Conservation (phyloP, 2,329 filamentous ascomycete species). For the Curvularia sp. region DNA sequence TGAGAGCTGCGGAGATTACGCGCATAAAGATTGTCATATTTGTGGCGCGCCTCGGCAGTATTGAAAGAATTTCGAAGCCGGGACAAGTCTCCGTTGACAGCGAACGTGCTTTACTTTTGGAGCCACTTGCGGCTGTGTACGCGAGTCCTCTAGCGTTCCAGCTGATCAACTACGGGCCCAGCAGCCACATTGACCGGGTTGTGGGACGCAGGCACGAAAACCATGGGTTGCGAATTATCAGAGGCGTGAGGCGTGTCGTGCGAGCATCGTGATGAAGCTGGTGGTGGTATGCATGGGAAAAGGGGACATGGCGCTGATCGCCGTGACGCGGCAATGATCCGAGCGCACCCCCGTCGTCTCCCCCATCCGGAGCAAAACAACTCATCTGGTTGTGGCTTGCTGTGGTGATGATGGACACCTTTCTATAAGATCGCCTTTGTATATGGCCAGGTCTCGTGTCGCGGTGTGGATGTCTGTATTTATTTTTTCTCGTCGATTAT, state of each 20-base stretch:
- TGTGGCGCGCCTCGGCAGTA: conserved; percentile 23
- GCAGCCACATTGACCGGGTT: conserved; percentile 18
- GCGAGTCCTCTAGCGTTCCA: conserved; percentile 2
- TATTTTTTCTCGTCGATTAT: background rate
- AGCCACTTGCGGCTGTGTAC: conserved; percentile 1
- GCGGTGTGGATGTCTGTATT: background rate
- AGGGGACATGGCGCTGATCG: conserved; percentile 9
- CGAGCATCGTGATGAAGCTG: conserved; percentile 23
- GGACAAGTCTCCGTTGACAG: conserved; percentile 4
- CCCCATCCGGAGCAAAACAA: background rate
- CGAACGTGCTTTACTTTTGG: conserved; percentile 2
- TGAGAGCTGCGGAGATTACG: conserved; percentile 26
- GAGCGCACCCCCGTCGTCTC: conserved; percentile 11
- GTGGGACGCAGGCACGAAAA: conserved; percentile 13
- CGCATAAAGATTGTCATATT: conserved; percentile 13
- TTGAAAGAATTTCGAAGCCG: conserved; percentile 10
- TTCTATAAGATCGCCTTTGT: conserved; percentile 17
- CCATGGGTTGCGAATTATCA: conserved; percentile 24
- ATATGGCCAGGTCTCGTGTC: conserved; percentile 9
- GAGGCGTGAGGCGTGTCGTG: conserved; percentile 7
- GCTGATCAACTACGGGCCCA: conserved; percentile 7
- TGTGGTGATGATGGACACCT: conserved; percentile 21
- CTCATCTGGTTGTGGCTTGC: conserved; percentile 16
- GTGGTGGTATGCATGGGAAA: conserved; percentile 10
- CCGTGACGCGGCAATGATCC: conserved; percentile 16